Conservation (phyloP, 257 asterid species). For the Scutellaria baicalensis region DNA sequence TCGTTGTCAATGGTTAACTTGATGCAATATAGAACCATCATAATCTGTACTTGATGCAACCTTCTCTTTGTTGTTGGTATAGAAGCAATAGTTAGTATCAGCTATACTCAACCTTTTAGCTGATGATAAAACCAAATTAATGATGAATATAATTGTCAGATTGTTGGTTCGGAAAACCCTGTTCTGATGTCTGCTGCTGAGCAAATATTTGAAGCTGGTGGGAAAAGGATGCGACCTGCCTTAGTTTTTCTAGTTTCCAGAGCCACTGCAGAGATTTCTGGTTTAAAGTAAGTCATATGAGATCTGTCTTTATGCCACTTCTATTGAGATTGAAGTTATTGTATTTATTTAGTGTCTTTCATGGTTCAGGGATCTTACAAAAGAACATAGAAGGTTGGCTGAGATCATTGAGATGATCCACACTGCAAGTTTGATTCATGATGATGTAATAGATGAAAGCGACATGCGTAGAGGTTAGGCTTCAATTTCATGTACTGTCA, state of each 20-base stretch:
- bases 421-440: conserved; percentile 96
- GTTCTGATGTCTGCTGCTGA: conserved; percentile 95
- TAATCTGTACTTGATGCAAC: background rate
- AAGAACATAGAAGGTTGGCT: conserved; percentile 84
- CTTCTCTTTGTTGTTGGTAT: background rate
- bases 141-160: conserved; percentile 42
- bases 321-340: background rate
- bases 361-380: conserved; percentile 69
- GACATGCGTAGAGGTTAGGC: conserved; percentile 83
- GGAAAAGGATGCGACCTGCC: conserved; percentile 96
- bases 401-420: conserved; percentile 99
- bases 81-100: background rate
- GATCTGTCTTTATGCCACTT: background rate
- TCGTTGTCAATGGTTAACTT: too few species aligned
- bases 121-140: background rate
- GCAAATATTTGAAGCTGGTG: conserved; percentile 98
- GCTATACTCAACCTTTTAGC: background rate
- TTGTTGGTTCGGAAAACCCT: conserved; percentile 96
- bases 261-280: conserved; percentile 80
- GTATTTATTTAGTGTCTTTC: background rate
- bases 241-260: conserved; percentile 80
- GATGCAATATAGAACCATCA: too few species aligned
- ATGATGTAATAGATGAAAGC: conserved; percentile 93
- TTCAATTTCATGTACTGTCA: background rate
- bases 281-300: conserved; percentile 52